A percentile compares a stretch with the other conserved stretches of the same genome.
Evolutionary conservation across 148 eudicot species (phyloP).

Genomic region (Selenicereus undatus): DNA sequence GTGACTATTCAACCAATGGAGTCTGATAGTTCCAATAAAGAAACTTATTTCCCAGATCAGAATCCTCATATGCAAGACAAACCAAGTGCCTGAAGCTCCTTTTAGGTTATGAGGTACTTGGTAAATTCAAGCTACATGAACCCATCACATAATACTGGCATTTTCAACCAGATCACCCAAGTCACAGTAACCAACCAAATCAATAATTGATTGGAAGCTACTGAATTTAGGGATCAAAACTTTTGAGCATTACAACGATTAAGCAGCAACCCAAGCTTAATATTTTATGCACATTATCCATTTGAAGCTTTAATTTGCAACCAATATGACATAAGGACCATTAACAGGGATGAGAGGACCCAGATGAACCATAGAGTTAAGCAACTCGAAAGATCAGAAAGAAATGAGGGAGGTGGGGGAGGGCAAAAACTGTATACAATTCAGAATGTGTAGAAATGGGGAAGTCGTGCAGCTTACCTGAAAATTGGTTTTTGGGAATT

Average conservation of each 20-base stretch:
- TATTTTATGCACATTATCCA: background rate
- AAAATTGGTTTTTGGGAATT: background rate
- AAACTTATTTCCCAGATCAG: background rate
- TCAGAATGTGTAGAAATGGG: background rate
- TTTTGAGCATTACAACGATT: background rate
- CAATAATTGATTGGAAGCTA: background rate
- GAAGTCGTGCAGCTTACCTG: background rate
- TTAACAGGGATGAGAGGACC: background rate
- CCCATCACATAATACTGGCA: background rate
- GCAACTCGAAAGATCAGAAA: background rate
- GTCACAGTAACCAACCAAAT: background rate
- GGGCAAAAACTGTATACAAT: background rate
- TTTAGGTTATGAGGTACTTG: background rate
- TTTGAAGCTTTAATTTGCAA: background rate
- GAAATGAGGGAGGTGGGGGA: background rate
- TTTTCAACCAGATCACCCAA: background rate
- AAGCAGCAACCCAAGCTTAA: background rate
- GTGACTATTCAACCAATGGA: too few relatives aligned
- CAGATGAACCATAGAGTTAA: background rate
- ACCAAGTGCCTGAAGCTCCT: background rate
- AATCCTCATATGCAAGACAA: too few relatives aligned
- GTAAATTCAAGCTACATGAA: background rate
- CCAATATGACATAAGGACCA: background rate
- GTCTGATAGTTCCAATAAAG: background rate
- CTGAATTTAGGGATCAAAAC: background rate